Evolutionary conservation across 805 yeast species (phyloP).

Genomic region (Barnettozyma sp.): DNA sequence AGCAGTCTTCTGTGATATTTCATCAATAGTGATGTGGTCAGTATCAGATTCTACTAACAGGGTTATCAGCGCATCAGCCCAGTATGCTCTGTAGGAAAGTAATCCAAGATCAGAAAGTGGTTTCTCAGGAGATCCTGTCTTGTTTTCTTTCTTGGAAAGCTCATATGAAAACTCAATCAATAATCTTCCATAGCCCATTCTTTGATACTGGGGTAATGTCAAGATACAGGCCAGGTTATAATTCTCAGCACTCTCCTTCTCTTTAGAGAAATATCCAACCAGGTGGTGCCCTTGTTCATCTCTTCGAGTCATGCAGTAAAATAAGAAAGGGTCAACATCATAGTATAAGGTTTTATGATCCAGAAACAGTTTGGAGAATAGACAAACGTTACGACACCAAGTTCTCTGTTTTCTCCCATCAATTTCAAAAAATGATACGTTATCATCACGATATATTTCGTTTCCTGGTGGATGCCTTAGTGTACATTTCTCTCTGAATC

Average conservation of each 20-base stretch:
- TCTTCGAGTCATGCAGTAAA: slow-evolving; percentile 89
- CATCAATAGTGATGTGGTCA: slow-evolving; percentile 71
- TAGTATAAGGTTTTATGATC: slow-evolving; percentile 96
- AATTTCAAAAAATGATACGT: slow-evolving; percentile 91
- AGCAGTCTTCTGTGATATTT: slow-evolving; percentile 74
- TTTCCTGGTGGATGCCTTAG: slow-evolving; percentile 97
- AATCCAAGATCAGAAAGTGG: slow-evolving; percentile 94
- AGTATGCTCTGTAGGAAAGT: slow-evolving; percentile 86
- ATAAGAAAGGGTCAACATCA: slow-evolving; percentile 96
- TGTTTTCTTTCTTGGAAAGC: slow-evolving; percentile 79
- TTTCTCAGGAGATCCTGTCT: slow-evolving; percentile 95
- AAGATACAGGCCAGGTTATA: slow-evolving; percentile 96
- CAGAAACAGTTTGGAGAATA: slow-evolving; percentile 80
- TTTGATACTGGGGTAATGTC: slow-evolving; percentile 92
- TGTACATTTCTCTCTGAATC: slow-evolving; percentile 83
- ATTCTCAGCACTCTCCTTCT: slow-evolving; percentile 90
- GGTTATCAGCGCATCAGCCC: slow-evolving; percentile 87
- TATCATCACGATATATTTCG: slow-evolving; percentile 89
- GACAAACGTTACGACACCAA: slow-evolving; percentile 94
- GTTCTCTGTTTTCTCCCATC: slow-evolving; percentile 95
- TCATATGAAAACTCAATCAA: slow-evolving; percentile 92
- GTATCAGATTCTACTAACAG: slow-evolving; percentile 55
- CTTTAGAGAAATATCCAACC: slow-evolving; percentile 95
- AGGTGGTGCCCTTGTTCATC: slow-evolving; percentile 92
- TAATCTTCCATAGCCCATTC: slow-evolving; percentile 89